These are phyloP conservation scores for Ogataea allantospora DNA, from an alignment of 805 yeast species.

Conservation along the genomic window DNA sequence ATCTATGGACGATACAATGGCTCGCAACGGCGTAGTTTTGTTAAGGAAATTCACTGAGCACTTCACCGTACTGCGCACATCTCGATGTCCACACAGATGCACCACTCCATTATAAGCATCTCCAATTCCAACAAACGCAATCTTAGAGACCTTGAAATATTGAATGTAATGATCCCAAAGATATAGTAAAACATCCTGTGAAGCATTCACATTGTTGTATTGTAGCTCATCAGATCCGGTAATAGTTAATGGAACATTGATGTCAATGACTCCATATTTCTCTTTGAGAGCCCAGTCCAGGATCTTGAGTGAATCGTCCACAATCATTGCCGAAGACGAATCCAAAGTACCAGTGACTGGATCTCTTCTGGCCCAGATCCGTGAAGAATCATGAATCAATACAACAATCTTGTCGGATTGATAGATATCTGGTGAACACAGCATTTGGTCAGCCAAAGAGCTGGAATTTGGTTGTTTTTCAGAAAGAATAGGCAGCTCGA, in stretches of 20 bases:
- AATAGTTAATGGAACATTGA: slow-evolving; percentile 67
- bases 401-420: slow-evolving; percentile 63
- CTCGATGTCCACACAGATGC: slow-evolving; percentile 83
- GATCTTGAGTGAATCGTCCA: slow-evolving; percentile 70
- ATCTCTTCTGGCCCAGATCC: slow-evolving; percentile 84
- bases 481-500: slow-evolving; percentile 62
- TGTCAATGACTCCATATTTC: slow-evolving; percentile 78
- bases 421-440: slow-evolving; percentile 71
- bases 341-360: slow-evolving; percentile 78
- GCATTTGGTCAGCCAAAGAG: slow-evolving; percentile 58
- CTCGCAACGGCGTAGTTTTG: slow-evolving; percentile 61
- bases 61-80: slow-evolving; percentile 57
- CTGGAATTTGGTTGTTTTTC: slow-evolving; percentile 42
- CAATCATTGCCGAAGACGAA: slow-evolving; percentile 65
- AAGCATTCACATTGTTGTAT: slow-evolving; percentile 60
- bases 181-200: slow-evolving; percentile 76
- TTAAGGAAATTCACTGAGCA: slow-evolving; percentile 72
- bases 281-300: slow-evolving; percentile 61
- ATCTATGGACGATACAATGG: slow-evolving; percentile 83
- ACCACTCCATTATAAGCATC: slow-evolving; percentile 86
- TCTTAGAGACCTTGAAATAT: slow-evolving; percentile 66
- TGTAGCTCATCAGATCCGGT: slow-evolving; percentile 45
- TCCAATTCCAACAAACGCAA: slow-evolving; percentile 85
- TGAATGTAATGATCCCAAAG: slow-evolving; percentile 90
- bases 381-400: slow-evolving; percentile 86